Evolutionary conservation across 106 monocot species (phyloP).

Genomic region (Alisma plantagoaquatica): DNA sequence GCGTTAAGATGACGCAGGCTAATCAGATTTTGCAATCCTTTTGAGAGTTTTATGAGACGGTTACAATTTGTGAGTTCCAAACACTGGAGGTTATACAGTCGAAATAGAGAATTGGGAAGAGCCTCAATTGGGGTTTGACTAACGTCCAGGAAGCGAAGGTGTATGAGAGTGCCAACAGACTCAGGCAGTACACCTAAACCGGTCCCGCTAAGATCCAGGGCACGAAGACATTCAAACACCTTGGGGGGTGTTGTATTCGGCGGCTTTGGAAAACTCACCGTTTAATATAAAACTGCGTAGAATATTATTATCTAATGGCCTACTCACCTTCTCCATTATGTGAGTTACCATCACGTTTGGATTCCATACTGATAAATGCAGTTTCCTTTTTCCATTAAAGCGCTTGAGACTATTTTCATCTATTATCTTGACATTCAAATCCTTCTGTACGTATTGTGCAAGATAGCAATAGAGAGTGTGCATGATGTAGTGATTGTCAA

Average conservation of each 20-base stretch:
- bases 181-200: neutral
- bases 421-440: too few relatives aligned
- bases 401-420: neutral
- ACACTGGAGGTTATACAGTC: neutral
- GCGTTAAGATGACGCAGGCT: constrained; percentile 17
- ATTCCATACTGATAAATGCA: neutral
- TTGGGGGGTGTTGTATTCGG: too few relatives aligned
- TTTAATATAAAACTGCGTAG: too few relatives aligned
- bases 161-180: neutral
- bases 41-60: neutral
- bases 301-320: too few relatives aligned
- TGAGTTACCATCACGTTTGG: too few relatives aligned
- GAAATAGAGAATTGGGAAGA: neutral
- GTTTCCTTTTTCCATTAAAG: neutral
- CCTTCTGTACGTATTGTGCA: too few relatives aligned
- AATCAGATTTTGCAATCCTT: constrained; percentile 5
- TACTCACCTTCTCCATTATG: too few relatives aligned
- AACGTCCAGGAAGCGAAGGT: neutral
- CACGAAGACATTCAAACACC: too few relatives aligned
- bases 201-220: neutral
- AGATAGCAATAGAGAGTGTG: too few relatives aligned
- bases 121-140: neutral
- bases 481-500: neutral
- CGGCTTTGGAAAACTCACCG: too few relatives aligned
- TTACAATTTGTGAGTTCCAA: neutral